Conservation (phyloP, 139 green algal genomes). For the Chara braunii region DNA sequence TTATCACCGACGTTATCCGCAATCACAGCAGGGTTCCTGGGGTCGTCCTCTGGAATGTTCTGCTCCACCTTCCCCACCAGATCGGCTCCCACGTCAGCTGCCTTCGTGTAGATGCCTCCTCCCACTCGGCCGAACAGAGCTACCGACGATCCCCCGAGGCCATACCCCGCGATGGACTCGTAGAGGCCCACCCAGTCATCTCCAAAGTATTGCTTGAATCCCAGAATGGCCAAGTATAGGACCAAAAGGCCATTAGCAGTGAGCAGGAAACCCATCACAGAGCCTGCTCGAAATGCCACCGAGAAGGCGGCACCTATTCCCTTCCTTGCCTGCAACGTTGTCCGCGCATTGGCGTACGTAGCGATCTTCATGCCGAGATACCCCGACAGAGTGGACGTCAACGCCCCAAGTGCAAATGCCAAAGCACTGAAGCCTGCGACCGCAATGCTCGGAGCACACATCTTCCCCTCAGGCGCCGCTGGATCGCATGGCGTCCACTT, state of each 20-base stretch:
- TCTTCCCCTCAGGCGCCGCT: conserved; percentile 30
- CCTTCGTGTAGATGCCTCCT: conserved; percentile 97
- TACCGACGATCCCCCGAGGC: conserved; percentile 87
- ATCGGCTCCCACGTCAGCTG: conserved; percentile 93
- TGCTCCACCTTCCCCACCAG: conserved; percentile 87
- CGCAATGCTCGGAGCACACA: conserved; percentile 9
- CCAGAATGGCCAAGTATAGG: conserved; percentile 37
- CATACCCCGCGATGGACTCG: conserved; percentile 94
- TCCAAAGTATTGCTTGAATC: conserved; percentile 56
- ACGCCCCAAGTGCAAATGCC: conserved; percentile 80
- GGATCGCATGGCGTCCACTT: conserved; percentile 36
- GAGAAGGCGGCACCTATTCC: conserved; percentile 91
- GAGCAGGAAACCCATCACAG: conserved; percentile 97
- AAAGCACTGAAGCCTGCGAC: conserved; percentile 67
- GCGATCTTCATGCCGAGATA: conserved; percentile 96
- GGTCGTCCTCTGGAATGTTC: conserved; percentile 85
- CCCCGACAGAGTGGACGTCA: conserved; percentile 83
- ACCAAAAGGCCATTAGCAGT: conserved; percentile 35
- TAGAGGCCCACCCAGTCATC: conserved; percentile 87
- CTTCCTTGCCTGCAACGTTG: conserved; percentile 86
- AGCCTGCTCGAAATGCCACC: conserved; percentile 88
- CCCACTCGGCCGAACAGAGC: conserved; percentile 91
- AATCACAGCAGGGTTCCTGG: conserved; percentile 82
- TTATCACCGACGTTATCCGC: conserved; percentile 93
- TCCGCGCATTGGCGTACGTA: conserved; percentile 92